These are phyloP conservation scores for Filobasidium floriforme DNA, from an alignment of 768 basidiomycete genomes.

Conservation along the genomic window DNA sequence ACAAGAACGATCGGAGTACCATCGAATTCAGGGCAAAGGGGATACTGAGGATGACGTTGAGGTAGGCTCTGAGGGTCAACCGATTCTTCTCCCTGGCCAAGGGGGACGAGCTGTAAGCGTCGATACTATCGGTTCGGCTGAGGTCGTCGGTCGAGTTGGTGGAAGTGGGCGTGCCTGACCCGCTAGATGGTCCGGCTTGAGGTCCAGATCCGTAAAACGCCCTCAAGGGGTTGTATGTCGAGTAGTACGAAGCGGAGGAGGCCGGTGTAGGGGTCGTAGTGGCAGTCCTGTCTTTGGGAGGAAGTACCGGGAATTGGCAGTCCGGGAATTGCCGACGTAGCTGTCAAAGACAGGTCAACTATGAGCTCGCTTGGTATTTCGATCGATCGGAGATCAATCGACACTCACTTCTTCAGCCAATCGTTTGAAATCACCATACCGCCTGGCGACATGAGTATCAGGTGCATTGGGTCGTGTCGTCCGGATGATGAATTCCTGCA, in stretches of 20 bases:
- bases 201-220: slow-evolving; percentile 34
- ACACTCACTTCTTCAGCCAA: slow-evolving; percentile 65
- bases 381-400: neutral
- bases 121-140: slow-evolving; percentile 15
- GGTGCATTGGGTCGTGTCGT: slow-evolving; percentile 64
- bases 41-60: slow-evolving; percentile 68
- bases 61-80: slow-evolving; percentile 82
- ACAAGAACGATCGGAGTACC: slow-evolving; percentile 75
- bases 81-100: slow-evolving; percentile 89
- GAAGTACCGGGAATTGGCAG: slow-evolving; percentile 70
- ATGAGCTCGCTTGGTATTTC: too few relatives aligned
- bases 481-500: slow-evolving; percentile 87
- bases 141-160: slow-evolving; percentile 14
- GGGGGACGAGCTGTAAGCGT: slow-evolving; percentile 42
- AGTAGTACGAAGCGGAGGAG: slow-evolving; percentile 27
- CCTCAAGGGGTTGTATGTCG: slow-evolving; percentile 39
- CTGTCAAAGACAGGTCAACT: slow-evolving; percentile 46
- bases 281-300: slow-evolving; percentile 72
- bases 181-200: slow-evolving; percentile 14
- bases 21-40: slow-evolving; percentile 73
- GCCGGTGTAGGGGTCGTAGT: slow-evolving; percentile 51
- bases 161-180: slow-evolving; percentile 14
- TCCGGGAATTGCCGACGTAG: slow-evolving; percentile 79
- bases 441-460: slow-evolving; percentile 79
- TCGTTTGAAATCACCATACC: slow-evolving; percentile 91